Percentiles rank a stretch among this genome's conserved stretches.
Conservation (phyloP, 1,284 basidiomycete genomes). For the Austroboletus olivaceoglutinosus region DNA sequence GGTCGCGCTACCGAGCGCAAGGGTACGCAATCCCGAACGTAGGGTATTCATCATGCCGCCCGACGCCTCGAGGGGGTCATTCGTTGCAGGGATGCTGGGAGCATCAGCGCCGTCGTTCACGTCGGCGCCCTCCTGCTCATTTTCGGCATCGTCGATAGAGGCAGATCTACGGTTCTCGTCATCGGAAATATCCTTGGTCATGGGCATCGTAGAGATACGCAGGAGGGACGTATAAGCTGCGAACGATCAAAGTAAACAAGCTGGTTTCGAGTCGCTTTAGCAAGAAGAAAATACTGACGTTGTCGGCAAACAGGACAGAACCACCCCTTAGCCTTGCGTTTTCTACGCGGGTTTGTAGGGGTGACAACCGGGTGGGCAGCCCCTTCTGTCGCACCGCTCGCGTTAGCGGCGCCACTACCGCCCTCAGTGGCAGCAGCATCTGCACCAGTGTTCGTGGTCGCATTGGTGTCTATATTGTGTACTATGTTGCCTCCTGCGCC, state of each 20-base stretch:
- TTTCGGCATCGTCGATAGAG: constrained; percentile 36
- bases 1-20: constrained; percentile 17
- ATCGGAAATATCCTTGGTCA: constrained; percentile 44
- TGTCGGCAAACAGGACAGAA: constrained; percentile 92
- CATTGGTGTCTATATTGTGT: constrained; percentile 49
- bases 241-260: neutral
- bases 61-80: constrained; percentile 17
- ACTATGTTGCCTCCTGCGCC: constrained; percentile 84
- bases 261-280: neutral
- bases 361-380: constrained; percentile 24
- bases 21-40: constrained; percentile 35
- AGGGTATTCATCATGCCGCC: constrained; percentile 34
- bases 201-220: constrained; percentile 74
- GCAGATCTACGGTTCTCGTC: constrained; percentile 36
- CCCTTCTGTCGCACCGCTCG: constrained; percentile 18
- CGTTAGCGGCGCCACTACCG: constrained; percentile 19
- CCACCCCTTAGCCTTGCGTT: constrained; percentile 92
- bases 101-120: neutral
- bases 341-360: constrained; percentile 55
- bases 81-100: neutral
- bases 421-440: constrained; percentile 17
- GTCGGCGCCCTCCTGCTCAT: constrained; percentile 19
- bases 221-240: constrained; percentile 84
- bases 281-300: constrained; percentile 55
- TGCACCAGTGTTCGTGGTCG: constrained; percentile 1